A percentile compares a stretch with the other conserved stretches of the same genome.
Evolutionary conservation across 2,329 filamentous ascomycete species (phyloP).

Genomic region (Fusarium transvaalense): DNA sequence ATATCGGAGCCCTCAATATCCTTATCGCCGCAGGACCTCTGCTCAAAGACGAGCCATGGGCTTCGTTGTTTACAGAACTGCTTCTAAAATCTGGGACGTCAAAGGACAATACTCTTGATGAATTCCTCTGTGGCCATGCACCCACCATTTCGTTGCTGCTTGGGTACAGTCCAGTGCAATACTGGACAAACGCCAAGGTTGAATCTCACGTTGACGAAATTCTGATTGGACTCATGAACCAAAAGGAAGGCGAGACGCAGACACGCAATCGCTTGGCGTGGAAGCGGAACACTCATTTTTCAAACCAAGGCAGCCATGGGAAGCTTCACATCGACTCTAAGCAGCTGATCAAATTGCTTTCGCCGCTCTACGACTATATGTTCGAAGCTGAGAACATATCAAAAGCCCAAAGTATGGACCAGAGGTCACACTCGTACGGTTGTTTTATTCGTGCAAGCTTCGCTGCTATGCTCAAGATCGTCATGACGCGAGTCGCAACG

Average conservation of each 20-base stretch:
- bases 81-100: slow-evolving; percentile 52
- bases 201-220: slow-evolving; percentile 58
- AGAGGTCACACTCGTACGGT: slow-evolving; percentile 41
- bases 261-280: slow-evolving; percentile 52
- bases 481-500: slow-evolving; percentile 52
- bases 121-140: slow-evolving; percentile 61
- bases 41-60: slow-evolving; percentile 57
- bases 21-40: slow-evolving; percentile 61
- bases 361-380: slow-evolving; percentile 60
- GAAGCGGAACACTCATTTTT: slow-evolving; percentile 54
- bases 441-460: slow-evolving; percentile 57
- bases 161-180: slow-evolving; percentile 63
- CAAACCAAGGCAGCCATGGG: slow-evolving; percentile 37
- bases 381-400: slow-evolving; percentile 57
- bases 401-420: slow-evolving; percentile 16
- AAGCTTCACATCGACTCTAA: slow-evolving; percentile 53
- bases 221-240: slow-evolving; percentile 45
- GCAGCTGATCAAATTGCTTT: slow-evolving; percentile 56
- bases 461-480: slow-evolving; percentile 54
- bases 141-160: slow-evolving; percentile 63
- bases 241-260: slow-evolving; percentile 37
- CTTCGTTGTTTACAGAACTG: slow-evolving; percentile 64
- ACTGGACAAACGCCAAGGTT: slow-evolving; percentile 62
- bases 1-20: slow-evolving; percentile 55
- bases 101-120: slow-evolving; percentile 52